Base-by-base conservation (phyloP, 23 red algal species). In the Gracilaria domingensis region DNA sequence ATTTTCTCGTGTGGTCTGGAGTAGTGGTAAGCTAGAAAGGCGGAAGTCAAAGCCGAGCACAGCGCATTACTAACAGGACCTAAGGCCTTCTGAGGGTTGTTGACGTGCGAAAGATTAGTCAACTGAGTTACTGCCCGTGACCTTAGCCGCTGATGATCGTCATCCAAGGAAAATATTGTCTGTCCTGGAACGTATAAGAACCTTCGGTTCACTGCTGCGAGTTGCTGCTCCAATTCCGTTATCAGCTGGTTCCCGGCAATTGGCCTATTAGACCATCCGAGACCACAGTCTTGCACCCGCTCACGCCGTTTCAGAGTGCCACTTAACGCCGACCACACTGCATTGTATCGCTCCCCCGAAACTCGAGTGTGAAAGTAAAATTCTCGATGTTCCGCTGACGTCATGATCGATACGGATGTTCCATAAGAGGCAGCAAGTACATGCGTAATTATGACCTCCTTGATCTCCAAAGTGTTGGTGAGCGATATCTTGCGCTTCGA, bases 21-120 rank as follows among this genome's bases (percentile, higher is more conserved):
- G 74, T 79, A 79, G 28, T 79, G 74, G 67, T 12, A 48, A 64
- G 77, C 0, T 35, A 81, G 77, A 81, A 81, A 81, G 0, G 0
- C 77, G 29, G 77, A 55, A 34, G 77, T 81, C 45, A 81, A 58
- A 0, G 48, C 77, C 20, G 77, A 81, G 50, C 77, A 81, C 50
- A 81, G n/a, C 44, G 77, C 77, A 34, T 81, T 81, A 81, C 0
- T 81, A 57, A 81, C 77, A 51, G 77, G 48, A 20, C 77, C n/a
- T n/a, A n/a, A n/a, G n/a, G n/a, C n/a, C n/a, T n/a, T n/a, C n/a
- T n/a, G n/a, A n/a, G n/a, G n/a, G 32, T 57, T 81, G 0, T 81
- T 57, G n/a, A 81, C 29, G 24, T 81, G 37, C 32, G 80, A 81
- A 34, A 81, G 77, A 0, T 81, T 81, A n/a, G 54, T 81, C 18